Base-by-base conservation (phyloP, 2,329 filamentous ascomycete genomes). In the Colletotrichum graminicola region DNA sequence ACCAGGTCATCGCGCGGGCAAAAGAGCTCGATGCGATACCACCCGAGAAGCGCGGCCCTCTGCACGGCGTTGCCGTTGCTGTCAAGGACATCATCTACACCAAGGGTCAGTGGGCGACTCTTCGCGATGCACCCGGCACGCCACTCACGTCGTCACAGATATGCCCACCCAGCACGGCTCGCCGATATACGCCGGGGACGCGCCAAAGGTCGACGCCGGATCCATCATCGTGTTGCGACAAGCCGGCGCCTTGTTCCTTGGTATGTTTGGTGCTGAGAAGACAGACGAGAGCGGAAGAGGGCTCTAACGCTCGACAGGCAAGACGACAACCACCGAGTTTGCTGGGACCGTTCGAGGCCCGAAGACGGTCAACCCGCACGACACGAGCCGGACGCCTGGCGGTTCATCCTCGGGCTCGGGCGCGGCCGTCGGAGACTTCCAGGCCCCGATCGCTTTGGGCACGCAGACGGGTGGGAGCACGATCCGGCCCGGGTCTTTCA, bases 321-420 rank as follows among this genome's bases (percentile, higher is more conserved):
- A 82, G 65, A 81, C 80, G 4, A 88, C 86, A 0, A 92, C 90
- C 0, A 90, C 91, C 0, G 89, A 92, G 75, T 92, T 92, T 74
- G 89, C 90, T 0, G 85, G 87, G 2, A 88, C 85, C 0, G 83
- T 82, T 1, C 78, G 82, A 18, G 89, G 89, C 0, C 83, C 86
- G 1, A 83, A 82, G 62, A 90, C 89, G 1, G 76, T 79, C 4
- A 93, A 93, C 76, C 89, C 91, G 0, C 93, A 94, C 74, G 60
- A 93, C 77, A 78, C 82, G 1, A 84, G 84, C 0, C 86, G 92
- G 5, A 92, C 91, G 0, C 91, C 91, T 0, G 91, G 91, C 0
- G 91, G 91, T 56, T 92, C 90, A 0, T 92, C 90, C 0, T 89
- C 90, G 0, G 91, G 91, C 0, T 92, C 90, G 0, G 91, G 84